phyloP scores from a whole-genome alignment of 306 rosid species.

The Begonia fuchsioides region DNA sequence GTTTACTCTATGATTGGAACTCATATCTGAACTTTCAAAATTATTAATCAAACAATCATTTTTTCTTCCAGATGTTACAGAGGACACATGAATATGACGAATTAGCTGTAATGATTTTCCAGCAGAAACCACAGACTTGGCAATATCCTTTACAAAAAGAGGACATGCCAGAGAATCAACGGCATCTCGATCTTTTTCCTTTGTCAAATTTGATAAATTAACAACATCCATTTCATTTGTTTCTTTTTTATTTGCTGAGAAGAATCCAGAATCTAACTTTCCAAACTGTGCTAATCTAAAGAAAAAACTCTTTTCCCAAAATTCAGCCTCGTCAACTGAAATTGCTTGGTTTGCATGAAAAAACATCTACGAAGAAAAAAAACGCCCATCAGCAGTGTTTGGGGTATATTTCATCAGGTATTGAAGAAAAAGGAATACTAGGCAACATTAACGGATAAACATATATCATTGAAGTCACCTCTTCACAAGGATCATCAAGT shows the following conservation, averaged over 20 bases:
- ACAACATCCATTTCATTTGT: slow-evolving; percentile 32
- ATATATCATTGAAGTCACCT: slow-evolving; percentile 40
- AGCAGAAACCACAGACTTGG: slow-evolving; percentile 71
- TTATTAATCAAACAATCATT: slow-evolving; percentile 32
- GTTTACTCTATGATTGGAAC: slow-evolving; percentile 29
- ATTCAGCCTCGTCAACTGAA: slow-evolving; percentile 68
- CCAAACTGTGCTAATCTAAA: slow-evolving; percentile 31
- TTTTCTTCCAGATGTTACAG: slow-evolving; percentile 27
- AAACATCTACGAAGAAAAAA: slow-evolving; percentile 48
- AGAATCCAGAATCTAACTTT: slow-evolving; percentile 25
- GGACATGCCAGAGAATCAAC: slow-evolving; percentile 52
- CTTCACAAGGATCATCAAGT: slow-evolving; percentile 86
- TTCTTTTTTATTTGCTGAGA: slow-evolving; percentile 31
- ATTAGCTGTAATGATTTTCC: slow-evolving; percentile 93
- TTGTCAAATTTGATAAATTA: slow-evolving; percentile 22
- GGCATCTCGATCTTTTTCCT: slow-evolving; percentile 38
- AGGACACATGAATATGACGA: slow-evolving; percentile 42
- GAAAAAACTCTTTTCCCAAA: slow-evolving; percentile 94
- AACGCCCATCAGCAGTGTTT: no score
- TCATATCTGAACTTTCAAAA: slow-evolving; percentile 19
- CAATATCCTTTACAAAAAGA: slow-evolving; percentile 58
- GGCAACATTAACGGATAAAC: slow-evolving; percentile 3
- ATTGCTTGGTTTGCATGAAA: slow-evolving; percentile 55
- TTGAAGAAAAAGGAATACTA: slow-evolving; percentile 5
- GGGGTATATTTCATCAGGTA: no score